phyloP scores from a whole-genome alignment of 345 rosid genomes.

The Moringa oleifera region DNA sequence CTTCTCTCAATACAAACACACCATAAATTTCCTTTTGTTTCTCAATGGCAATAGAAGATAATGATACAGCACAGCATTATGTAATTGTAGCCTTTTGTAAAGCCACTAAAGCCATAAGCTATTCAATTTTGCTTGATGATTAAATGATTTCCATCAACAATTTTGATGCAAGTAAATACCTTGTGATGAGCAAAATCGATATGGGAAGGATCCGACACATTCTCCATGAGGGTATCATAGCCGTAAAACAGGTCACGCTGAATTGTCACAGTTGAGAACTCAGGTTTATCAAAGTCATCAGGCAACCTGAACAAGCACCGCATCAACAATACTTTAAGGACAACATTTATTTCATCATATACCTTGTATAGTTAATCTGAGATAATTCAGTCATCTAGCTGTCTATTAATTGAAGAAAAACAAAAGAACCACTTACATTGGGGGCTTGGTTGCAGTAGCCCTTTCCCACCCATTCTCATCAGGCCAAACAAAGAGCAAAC shows the following conservation, averaged over 20 bases:
- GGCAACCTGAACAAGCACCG: conserved; percentile 59
- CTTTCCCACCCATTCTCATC: conserved; percentile 84
- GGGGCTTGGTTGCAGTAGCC: conserved; percentile 69
- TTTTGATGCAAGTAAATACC: conserved; percentile 30
- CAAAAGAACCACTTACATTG: conserved; percentile 37
- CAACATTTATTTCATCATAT: background rate
- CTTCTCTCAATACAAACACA: background rate
- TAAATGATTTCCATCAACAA: background rate
- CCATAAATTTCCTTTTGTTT: too few relatives aligned
- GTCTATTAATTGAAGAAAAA: conserved; percentile 3
- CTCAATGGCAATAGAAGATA: background rate
- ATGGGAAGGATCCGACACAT: conserved; percentile 98
- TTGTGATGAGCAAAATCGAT: conserved; percentile 97
- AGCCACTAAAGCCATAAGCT: background rate
- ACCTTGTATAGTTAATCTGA: background rate
- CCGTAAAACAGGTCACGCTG: conserved; percentile 92
- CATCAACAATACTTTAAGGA: background rate
- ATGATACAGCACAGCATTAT: background rate
- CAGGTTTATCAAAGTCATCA: conserved; percentile 78
- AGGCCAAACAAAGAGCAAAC: conserved; percentile 97
- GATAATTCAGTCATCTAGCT: background rate
- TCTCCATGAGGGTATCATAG: conserved; percentile 96
- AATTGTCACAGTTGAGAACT: conserved; percentile 80
- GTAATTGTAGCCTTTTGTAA: background rate
- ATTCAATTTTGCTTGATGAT: background rate